These are phyloP conservation scores for Hypsizygus marmoreus DNA, from an alignment of 768 basidiomycete species.

Conservation along the genomic window DNA sequence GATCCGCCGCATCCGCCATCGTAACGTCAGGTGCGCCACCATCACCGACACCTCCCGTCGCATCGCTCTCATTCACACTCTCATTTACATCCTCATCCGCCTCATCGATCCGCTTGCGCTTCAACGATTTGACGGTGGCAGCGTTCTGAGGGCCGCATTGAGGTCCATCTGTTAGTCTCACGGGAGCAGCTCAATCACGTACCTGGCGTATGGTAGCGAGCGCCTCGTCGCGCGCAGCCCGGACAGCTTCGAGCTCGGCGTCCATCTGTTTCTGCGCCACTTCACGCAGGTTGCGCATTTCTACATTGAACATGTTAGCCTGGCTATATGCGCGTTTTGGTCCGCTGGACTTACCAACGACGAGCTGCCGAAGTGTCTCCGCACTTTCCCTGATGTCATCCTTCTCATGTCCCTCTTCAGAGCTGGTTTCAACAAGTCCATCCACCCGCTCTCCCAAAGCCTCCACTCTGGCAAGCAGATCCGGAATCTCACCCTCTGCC, in stretches of 20 bases:
- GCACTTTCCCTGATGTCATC: constrained; percentile 33
- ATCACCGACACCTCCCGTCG: constrained; percentile 13
- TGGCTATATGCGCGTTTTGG: constrained; percentile 1
- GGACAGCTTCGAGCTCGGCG: constrained; percentile 45
- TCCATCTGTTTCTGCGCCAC: constrained; percentile 47
- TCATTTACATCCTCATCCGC: constrained; percentile 42
- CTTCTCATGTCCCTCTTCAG: constrained; percentile 18
- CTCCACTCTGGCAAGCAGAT: constrained; percentile 39
- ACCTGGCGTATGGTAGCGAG: constrained; percentile 32
- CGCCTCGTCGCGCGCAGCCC: constrained; percentile 40
- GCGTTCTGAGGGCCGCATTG: constrained; percentile 18
- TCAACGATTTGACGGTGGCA: constrained; percentile 43
- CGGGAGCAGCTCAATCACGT: constrained; percentile 36
- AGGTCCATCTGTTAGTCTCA: constrained; percentile 20
- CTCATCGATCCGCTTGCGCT: constrained; percentile 62
- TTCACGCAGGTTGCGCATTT: constrained; percentile 46
- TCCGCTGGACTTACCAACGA: constrained; percentile 40
- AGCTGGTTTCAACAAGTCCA: constrained; percentile 5
- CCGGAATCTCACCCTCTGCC: constrained; percentile 31
- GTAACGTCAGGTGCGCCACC: constrained; percentile 19
- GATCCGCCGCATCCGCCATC: constrained; percentile 8
- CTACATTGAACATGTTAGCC: constrained; percentile 26
- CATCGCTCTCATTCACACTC: constrained; percentile 27
- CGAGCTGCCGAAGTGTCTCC: constrained; percentile 36
- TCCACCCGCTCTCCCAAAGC: constrained; percentile 34